Base-by-base conservation (phyloP, 805 yeast genomes). In the Yarrowia sp. region DNA sequence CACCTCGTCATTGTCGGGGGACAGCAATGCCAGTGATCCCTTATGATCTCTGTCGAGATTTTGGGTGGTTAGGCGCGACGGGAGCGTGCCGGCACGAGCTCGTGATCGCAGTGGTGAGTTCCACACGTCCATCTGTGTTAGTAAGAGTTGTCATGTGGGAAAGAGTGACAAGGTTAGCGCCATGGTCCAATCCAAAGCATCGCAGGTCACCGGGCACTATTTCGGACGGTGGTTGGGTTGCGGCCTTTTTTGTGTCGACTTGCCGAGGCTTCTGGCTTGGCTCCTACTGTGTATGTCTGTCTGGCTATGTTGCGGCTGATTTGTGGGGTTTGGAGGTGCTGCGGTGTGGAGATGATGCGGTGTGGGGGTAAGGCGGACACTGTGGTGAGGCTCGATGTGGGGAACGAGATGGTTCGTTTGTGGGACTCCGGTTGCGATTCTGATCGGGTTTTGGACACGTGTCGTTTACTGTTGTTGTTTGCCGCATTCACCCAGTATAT, bases 51-150 rank as follows among this genome's bases (percentile, higher is more conserved):
- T 61, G 38, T 68, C 65, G 28, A 66, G 58, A 17, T 68, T 67
- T 32, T 68, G 73, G 24, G 79, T 72, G 46, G 76, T 71, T 64
- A 86, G 80, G 54, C 87, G 77, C 21, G 92, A 85, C 9, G 95
- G 93, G 54, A 89, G 76, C 14, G 96, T 89, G 2, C 95, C 95
- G 1, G 95, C 89, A 68, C 96, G 81, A 49, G 88, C 84, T 67
- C 95, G 81, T 16, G 83, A 79, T 69, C 84, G 77, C 62, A 78
- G 73, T 58, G 63, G 63, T 10, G 63, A 43, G 41, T 58, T 58
- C 63, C 63, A 58, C 63, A 58, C 51, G 61, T 54, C 61, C 61
- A 54, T 54, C 61, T 54, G 61, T n/a, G 61, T 54, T 54, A 54
- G 61, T 35, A 33, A 6, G 35, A 10, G 26, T 11, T 19, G 40